Percentiles rank a stretch among this genome's conserved stretches.
Conservation (phyloP, 805 yeast genomes). For the Saitoella complicata region DNA sequence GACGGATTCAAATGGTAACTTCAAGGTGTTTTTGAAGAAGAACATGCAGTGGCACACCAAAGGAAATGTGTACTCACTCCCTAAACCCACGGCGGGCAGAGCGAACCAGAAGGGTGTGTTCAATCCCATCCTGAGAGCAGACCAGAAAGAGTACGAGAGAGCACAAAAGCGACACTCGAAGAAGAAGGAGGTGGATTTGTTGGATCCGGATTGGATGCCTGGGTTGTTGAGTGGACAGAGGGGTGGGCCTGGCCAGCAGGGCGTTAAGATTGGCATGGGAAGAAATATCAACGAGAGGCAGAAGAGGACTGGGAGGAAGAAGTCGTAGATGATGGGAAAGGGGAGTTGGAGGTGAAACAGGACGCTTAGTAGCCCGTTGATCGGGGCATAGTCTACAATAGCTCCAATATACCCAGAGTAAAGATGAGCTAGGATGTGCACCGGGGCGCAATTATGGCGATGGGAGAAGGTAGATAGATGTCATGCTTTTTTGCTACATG, state of each 20-base stretch:
- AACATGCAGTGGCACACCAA: conserved; percentile 88
- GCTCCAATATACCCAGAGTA: too few relatives aligned
- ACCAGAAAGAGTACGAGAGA: conserved; percentile 82
- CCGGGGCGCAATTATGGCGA: too few relatives aligned
- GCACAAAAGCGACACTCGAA: conserved; percentile 52
- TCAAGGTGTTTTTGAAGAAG: conserved; percentile 74
- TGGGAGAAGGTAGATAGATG: too few relatives aligned
- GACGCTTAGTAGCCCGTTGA: too few relatives aligned
- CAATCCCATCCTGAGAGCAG: conserved; percentile 32
- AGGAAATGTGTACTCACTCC: conserved; percentile 66
- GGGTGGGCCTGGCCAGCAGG: conserved; percentile 29
- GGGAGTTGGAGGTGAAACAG: too few relatives aligned
- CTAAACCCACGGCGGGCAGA: conserved; percentile 68
- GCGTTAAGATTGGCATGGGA: conserved; percentile 75
- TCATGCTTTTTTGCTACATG: too few relatives aligned
- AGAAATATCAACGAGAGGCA: conserved; percentile 45
- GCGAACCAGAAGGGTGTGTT: conserved; percentile 39
- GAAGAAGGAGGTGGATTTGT: conserved; percentile 4
- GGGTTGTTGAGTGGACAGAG: conserved; percentile 93
- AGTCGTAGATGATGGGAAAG: too few relatives aligned
- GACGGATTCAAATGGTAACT: conserved; percentile 51
- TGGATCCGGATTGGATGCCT: conserved; percentile 25
- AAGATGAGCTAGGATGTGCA: too few relatives aligned
- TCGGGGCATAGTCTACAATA: too few relatives aligned
- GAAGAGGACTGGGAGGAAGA: conserved; percentile 1